These are phyloP conservation scores for Crucihimalaya himalaica DNA, from an alignment of 345 rosid species.

Conservation along the genomic window DNA sequence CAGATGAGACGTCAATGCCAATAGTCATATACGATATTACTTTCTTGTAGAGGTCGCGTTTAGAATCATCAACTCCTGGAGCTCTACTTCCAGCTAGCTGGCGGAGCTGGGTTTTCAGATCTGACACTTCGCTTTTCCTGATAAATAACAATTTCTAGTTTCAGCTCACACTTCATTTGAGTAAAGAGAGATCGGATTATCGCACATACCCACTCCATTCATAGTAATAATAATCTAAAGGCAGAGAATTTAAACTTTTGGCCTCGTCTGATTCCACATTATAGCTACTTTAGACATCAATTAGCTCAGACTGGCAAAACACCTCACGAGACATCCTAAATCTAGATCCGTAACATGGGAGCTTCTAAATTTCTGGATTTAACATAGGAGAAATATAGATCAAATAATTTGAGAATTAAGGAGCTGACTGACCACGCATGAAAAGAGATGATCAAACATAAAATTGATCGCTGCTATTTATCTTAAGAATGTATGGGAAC, in stretches of 20 bases:
- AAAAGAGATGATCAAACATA: conserved; percentile 18
- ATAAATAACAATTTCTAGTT: not conserved
- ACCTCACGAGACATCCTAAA: conserved; percentile 1
- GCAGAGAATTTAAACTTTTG: conserved; percentile 8
- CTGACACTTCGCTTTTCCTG: conserved; percentile 96
- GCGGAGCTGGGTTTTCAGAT: conserved; percentile 90
- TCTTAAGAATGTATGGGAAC: not conserved
- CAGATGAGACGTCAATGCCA: conserved; percentile 88
- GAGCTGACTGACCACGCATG: conserved; percentile 16
- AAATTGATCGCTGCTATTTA: not conserved
- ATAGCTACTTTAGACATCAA: not conserved
- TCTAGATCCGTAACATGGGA: conserved; percentile 20
- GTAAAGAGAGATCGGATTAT: conserved; percentile 21
- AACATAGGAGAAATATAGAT: conserved; percentile 2
- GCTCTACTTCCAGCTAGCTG: conserved; percentile 97
- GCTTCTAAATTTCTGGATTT: conserved; percentile 13
- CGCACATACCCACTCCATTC: not conserved
- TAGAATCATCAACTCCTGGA: conserved; percentile 93
- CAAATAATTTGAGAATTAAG: not conserved
- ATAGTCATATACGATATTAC: conserved; percentile 94
- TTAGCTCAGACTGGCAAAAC: conserved; percentile 7
- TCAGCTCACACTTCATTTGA: conserved; percentile 6
- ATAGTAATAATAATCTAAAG: not conserved
- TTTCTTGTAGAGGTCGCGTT: conserved; percentile 92
- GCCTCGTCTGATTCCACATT: conserved; percentile 9